Evolutionary conservation across 768 basidiomycete species (phyloP).

Genomic region (Amanita muscaria): DNA sequence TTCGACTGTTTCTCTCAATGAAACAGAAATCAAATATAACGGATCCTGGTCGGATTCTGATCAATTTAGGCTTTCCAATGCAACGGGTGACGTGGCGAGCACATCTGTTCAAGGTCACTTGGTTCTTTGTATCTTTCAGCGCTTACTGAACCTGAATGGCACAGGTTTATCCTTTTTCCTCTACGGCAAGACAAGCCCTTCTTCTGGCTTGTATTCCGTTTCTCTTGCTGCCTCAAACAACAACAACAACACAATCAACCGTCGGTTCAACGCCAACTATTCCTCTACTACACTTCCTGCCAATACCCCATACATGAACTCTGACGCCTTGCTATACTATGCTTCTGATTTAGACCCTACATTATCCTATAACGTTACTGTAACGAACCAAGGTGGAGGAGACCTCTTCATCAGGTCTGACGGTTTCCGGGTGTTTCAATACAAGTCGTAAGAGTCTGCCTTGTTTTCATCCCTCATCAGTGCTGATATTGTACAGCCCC

Average conservation of each 20-base stretch:
- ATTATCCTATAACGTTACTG: slow-evolving; percentile 37
- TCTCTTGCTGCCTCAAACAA: slow-evolving; percentile 6
- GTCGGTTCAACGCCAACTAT: slow-evolving; percentile 28
- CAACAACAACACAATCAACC: too few relatives aligned
- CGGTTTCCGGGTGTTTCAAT: slow-evolving; percentile 40
- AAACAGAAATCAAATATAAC: slow-evolving; percentile 38
- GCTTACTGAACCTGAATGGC: background rate
- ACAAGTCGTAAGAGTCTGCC: too few relatives aligned
- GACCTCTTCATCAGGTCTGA: slow-evolving; percentile 40
- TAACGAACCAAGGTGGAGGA: slow-evolving; percentile 48
- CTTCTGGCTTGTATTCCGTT: slow-evolving; percentile 51
- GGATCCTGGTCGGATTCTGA: slow-evolving; percentile 43
- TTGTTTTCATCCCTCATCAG: too few relatives aligned
- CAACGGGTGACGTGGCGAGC: slow-evolving; percentile 36
- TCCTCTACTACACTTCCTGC: slow-evolving; percentile 39
- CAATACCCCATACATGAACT: slow-evolving; percentile 41
- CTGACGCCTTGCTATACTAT: slow-evolving; percentile 52
- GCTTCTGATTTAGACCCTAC: slow-evolving; percentile 50
- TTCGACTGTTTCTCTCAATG: slow-evolving; percentile 30
- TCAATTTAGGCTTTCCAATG: slow-evolving; percentile 24
- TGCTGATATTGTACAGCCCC: too few relatives aligned
- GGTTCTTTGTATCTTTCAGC: slow-evolving; percentile 13
- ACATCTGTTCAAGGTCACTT: slow-evolving; percentile 38
- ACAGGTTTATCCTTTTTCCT: slow-evolving; percentile 56
- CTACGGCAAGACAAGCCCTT: slow-evolving; percentile 49